Base-by-base conservation (phyloP, 495 filamentous ascomycete genomes). In the Cetradonia linearis region DNA sequence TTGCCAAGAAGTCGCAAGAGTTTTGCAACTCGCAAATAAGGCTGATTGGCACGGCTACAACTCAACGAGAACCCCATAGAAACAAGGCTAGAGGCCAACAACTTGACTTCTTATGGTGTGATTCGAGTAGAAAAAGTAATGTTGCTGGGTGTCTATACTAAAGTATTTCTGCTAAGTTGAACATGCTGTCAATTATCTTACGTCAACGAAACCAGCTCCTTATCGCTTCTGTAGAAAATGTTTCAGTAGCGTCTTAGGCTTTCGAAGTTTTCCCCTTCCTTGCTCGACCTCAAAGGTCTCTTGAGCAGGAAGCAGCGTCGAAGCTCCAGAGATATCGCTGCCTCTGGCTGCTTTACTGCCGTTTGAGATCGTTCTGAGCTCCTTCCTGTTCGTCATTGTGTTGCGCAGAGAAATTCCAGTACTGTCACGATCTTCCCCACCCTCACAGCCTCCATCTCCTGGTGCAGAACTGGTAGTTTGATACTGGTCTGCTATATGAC, bases 201-300 rank as follows among this genome's bases (percentile, higher is more conserved):
- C 28, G 48, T 63, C 60, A 76, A 33, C 70, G 69, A 56, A 79
- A 78, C 27, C 75, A 68, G 38, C 65, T 75, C 36, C 72, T 71
- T 56, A 75, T 70, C 23, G 74, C 70, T 55, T 76, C 70, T 27
- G 70, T 72, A 55, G 77, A 66, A 49, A 71, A 69, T 70, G 74
- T 34, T 70, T 70, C 42, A 72, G 68, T 53, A 73, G 66, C 50
- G 61, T 67, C 23, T 71, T 69, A 0, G 71, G 67, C 56, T 67
- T 65, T 16, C 44, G 37, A 46, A 60, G 31, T 37, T 44, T 63
- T 2, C 40, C 38, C 30, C 13, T 55, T 31, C 30, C 59, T 23
- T 33, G 30, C 18, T n/a, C 59, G 5, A 23, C 18, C 30, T 61
- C 52, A 38, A 25, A 4, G 34, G 52, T 14, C 49, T 18, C 23